Conservation (phyloP, 352 stramenopile species). For the Globisporangium orthogonon region DNA sequence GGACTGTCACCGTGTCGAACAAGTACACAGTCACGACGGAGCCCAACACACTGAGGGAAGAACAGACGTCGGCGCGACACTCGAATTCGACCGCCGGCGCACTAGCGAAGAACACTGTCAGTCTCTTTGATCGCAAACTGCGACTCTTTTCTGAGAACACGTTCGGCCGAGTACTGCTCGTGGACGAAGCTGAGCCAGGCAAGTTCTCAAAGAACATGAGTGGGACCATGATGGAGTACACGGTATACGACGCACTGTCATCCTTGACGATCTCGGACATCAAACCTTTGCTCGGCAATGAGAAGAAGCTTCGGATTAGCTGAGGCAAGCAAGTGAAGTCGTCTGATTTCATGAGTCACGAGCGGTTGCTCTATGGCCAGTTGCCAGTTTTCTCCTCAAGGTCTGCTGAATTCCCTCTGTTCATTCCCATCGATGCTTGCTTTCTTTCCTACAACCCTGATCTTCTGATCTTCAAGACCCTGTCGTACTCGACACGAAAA, state of each 20-base stretch:
- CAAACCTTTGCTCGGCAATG: slow-evolving; percentile 11
- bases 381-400: too few relatives aligned
- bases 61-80: neutral
- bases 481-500: too few relatives aligned
- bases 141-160: slow-evolving; percentile 11
- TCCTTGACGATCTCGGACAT: slow-evolving; percentile 11
- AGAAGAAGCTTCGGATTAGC: slow-evolving; percentile 21
- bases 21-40: slow-evolving; percentile 5
- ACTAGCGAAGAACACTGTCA: slow-evolving; percentile 5
- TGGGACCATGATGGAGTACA: slow-evolving; percentile 18
- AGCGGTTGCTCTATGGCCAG: neutral
- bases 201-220: slow-evolving; percentile 14
- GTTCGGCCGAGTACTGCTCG: slow-evolving; percentile 17
- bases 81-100: neutral
- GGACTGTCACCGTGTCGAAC: neutral
- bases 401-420: too few relatives aligned
- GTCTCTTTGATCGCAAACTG: slow-evolving; percentile 20
- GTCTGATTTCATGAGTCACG: neutral
- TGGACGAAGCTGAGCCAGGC: slow-evolving; percentile 19
- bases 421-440: too few relatives aligned
- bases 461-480: too few relatives aligned
- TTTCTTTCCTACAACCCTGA: too few relatives aligned
- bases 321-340: neutral
- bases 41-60: neutral
- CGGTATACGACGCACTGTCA: slow-evolving; percentile 21